Base-by-base conservation (phyloP, 2,329 filamentous ascomycete species). In the Remersonia thermophila region DNA sequence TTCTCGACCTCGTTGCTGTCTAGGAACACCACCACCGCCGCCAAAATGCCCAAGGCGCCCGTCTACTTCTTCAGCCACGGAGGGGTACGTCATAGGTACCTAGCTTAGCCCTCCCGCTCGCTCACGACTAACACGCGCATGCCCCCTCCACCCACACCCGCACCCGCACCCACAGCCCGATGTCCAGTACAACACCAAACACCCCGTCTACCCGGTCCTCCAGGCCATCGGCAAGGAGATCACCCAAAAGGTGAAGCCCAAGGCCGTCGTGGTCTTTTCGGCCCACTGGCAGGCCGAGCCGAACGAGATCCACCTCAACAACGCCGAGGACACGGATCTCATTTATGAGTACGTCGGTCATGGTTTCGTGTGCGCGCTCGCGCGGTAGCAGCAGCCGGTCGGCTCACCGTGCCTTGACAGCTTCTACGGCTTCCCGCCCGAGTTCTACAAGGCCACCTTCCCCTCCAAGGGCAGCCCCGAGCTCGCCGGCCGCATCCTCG, bases 241-340 rank as follows among this genome's bases (percentile, higher is more conserved):
- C 51, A 83, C 78, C 0, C 62, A 69, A 18, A 71, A 73, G 42
- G 72, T 84, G 30, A 78, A 77, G 48, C 81, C 81, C 2, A 77
- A 72, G 43, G 82, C 80, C 2, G 68, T 86, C 12, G 73, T 86
- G 1, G 77, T 85, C 17, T 79, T 87, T 52, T 84, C 80, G 1
- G 82, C 80, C 1, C 81, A 87, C 55, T 86, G 82, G 81, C 76
- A 83, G 57, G 74, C 67, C 31, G 59, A 51, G 37, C 56, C 58
- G 27, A 60, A 67, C 47, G 64, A 60, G 3, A 69, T 84, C 42
- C 62, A 78, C 48, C 67, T 84, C 46, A 84, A 83, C 53, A 72
- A 69, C 7, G 74, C 71, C 3, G 73, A 73, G 38, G 58, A 65
- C n/a, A 74, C 69, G 3, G 71, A 77, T 39, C 51, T 84, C 45